Conservation (phyloP, 345 rosid genomes). For the Corchorus olitorius region DNA sequence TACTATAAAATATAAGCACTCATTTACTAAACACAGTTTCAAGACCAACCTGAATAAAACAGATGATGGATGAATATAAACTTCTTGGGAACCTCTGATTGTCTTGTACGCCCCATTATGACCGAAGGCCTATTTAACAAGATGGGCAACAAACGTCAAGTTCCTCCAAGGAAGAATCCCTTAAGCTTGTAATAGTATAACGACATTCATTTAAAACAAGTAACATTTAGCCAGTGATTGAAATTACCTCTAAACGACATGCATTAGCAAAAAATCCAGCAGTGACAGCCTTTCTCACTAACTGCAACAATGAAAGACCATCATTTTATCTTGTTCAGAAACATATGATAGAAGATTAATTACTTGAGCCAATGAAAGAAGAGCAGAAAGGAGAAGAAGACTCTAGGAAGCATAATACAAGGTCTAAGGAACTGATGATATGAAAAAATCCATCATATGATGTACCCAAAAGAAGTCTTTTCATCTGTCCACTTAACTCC, state of each 20-base stretch:
- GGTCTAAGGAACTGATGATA: background rate
- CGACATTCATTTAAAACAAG: background rate
- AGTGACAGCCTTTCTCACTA: constrained; percentile 79
- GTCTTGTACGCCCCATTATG: constrained; percentile 84
- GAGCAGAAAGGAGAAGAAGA: background rate
- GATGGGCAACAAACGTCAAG: constrained; percentile 17
- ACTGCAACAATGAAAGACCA: constrained; percentile 34
- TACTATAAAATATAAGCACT: background rate
- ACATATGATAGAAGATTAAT: background rate
- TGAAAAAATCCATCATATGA: background rate
- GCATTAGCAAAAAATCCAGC: constrained; percentile 95
- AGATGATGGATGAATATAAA: constrained; percentile 87
- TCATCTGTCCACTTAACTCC: background rate
- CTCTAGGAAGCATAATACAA: background rate
- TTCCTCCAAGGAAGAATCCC: background rate
- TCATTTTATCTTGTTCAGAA: background rate
- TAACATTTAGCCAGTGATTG: background rate
- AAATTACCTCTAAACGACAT: constrained; percentile 62
- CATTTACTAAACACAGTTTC: background rate
- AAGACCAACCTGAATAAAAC: constrained; percentile 82
- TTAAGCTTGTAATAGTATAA: background rate
- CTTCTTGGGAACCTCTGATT: constrained; percentile 84
- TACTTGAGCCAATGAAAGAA: background rate
- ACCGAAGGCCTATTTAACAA: constrained; percentile 57
- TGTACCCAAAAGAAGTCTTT: background rate